Percentiles rank a stretch among this genome's conserved stretches.
These are phyloP conservation scores for Diplosphaera chodatii DNA, from an alignment of 139 green algal species.

Conservation along the genomic window DNA sequence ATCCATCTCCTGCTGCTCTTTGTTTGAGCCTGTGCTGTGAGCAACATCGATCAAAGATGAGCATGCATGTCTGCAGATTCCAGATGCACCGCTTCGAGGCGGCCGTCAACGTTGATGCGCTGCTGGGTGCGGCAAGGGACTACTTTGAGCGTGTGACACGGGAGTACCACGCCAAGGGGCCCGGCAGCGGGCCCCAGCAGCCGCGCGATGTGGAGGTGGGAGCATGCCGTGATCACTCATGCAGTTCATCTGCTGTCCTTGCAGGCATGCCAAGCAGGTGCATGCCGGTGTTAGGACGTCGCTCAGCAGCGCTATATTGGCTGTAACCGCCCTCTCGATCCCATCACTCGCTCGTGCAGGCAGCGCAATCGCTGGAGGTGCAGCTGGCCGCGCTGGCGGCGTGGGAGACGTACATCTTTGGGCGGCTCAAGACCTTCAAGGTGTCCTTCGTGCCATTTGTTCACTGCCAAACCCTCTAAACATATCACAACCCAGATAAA, in stretches of 20 bases:
- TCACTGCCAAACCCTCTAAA: no score
- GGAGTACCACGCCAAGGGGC: slow-evolving; percentile 47
- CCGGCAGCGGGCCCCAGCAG: not conserved
- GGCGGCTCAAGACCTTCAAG: slow-evolving; percentile 58
- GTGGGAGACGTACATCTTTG: slow-evolving; percentile 47
- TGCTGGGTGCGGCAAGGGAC: slow-evolving; percentile 44
- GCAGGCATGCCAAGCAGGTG: no score
- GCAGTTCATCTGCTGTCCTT: no score
- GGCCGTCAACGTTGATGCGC: slow-evolving; percentile 44
- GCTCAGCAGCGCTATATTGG: no score
- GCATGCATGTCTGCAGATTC: slow-evolving; percentile 32
- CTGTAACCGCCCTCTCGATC: no score
- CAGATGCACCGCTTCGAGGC: slow-evolving; percentile 28
- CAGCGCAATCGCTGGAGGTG: slow-evolving; percentile 36
- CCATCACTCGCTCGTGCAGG: not conserved
- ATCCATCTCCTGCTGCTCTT: no score
- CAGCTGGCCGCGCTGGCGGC: slow-evolving; percentile 61
- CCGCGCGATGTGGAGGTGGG: not conserved
- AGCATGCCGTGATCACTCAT: no score
- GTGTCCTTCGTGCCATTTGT: no score
- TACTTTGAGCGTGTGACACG: slow-evolving; percentile 50
- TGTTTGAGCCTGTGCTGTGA: no score
- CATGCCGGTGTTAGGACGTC: no score
- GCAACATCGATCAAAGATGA: no score
- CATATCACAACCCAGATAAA: no score